Base-by-base conservation (phyloP, 768 basidiomycete genomes). In the Kwoniella sp. region DNA sequence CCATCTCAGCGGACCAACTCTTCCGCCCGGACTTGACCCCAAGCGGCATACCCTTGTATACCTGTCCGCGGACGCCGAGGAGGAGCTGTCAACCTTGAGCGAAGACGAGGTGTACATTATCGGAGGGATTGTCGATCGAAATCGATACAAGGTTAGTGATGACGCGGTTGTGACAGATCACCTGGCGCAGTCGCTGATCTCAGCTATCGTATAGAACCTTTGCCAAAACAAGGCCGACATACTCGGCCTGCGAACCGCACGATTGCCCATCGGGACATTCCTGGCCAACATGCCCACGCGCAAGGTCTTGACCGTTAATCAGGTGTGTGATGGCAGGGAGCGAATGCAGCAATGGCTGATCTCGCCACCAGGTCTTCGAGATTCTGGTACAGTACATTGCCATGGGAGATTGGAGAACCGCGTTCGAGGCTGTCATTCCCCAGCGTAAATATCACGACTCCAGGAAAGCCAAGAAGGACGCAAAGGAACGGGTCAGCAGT, bases 221-320 rank as follows among this genome's bases (percentile, higher is more conserved):
- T 98, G 93, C 71, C 78, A 87, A 50, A 80, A 89, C 73, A 95
- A 92, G 75, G 89, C 95, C 3, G 78, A 81, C 32, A 77, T 77
- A 43, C 81, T 86, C 31, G 81, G 81, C 4, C 80, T 98, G 48
- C 81, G 84, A 36, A 86, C 89, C 33, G 95, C 91, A 3, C 84
- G 88, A 43, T 81, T 99, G 48, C 95, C 95, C 3, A 98, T 99
- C 48, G 88, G 90, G n/a, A 85, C 84, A 49, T 95, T 88, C 71
- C 78, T 98, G 29, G 80, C 85, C 37, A 81, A 85, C 41, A 78
- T 99, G 51, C 80, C 85, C 27, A 91, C 92, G 9, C 84, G 95
- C 56, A 98, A 96, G 67, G 90, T 99, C 27, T 79, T 99, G 58
- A 99, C 95, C 1, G 91, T 99, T 47, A 98, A 99, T 74, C 95